phyloP scores from a whole-genome alignment of 2,329 filamentous ascomycete genomes.

The Simplicillium sp. region DNA sequence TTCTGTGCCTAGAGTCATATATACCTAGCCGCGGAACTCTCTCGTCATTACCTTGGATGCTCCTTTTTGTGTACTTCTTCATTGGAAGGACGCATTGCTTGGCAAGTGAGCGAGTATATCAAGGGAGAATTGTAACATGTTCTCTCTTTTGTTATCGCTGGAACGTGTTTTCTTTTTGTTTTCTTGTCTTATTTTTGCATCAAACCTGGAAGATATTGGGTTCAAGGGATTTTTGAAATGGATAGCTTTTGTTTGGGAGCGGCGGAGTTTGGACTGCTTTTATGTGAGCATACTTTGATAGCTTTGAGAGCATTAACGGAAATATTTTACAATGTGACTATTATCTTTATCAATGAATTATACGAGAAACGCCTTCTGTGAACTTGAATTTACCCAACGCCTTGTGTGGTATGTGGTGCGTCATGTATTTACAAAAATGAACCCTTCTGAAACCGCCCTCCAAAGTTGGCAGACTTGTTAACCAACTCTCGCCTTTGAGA shows the following conservation, averaged over 20 bases:
- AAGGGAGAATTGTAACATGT: too few species aligned
- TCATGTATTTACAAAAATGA: constrained; percentile 37
- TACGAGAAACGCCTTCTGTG: too few species aligned
- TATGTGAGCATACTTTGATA: constrained; percentile 3
- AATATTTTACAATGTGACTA: constrained; percentile 1
- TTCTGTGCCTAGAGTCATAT: too few species aligned
- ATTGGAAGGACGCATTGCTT: too few species aligned
- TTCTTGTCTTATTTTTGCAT: constrained; percentile 5
- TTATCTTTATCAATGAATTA: background rate
- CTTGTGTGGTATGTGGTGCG: background rate
- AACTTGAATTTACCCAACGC: background rate
- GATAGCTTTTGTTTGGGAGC: constrained; percentile 6
- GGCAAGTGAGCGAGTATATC: too few species aligned
- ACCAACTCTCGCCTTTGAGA: constrained; percentile 71
- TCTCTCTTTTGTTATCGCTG: too few species aligned
- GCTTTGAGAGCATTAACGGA: constrained; percentile 3
- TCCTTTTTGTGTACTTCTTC: too few species aligned
- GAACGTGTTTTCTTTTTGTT: constrained; percentile 5
- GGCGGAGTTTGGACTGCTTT: constrained; percentile 8
- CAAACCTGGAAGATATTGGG: constrained; percentile 7
- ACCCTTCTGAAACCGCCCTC: constrained; percentile 73
- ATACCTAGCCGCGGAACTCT: too few species aligned
- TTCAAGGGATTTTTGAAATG: background rate
- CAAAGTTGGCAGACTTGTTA: constrained; percentile 71
- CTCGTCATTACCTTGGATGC: too few species aligned